These are phyloP conservation scores for Paramyrothecium roridum DNA, from an alignment of 2,329 filamentous ascomycete species.

Conservation along the genomic window DNA sequence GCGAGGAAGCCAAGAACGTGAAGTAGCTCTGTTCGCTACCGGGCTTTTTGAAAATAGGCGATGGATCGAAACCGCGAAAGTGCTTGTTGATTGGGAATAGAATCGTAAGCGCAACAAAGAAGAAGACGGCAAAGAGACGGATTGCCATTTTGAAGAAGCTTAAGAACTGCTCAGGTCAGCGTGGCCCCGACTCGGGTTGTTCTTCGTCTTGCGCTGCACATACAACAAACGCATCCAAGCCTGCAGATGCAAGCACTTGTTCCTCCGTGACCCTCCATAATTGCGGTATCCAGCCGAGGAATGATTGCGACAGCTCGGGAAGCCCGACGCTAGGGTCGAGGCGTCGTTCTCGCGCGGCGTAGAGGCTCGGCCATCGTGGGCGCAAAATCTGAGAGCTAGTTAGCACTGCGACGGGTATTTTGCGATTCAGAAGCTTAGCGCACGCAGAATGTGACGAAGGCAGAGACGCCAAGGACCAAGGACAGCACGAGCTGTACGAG, in stretches of 20 bases:
- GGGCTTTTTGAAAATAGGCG: not conserved
- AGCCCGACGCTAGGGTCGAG: constrained; percentile 57
- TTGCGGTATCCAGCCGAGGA: constrained; percentile 91
- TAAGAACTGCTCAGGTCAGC: constrained; percentile 57
- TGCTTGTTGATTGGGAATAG: constrained; percentile 82
- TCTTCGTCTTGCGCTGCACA: constrained; percentile 21
- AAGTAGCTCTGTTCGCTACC: constrained; percentile 3
- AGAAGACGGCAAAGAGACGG: constrained; percentile 73
- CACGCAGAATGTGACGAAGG: constrained; percentile 76
- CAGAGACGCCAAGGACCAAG: constrained; percentile 62
- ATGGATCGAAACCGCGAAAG: constrained; percentile 34
- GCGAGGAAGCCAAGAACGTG: constrained; percentile 3
- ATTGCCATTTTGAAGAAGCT: constrained; percentile 95
- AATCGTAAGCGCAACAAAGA: constrained; percentile 77
- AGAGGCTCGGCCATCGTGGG: constrained; percentile 87
- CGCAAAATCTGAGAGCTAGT: constrained; percentile 62
- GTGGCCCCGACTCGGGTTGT: not conserved
- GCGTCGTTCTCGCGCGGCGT: constrained; percentile 81
- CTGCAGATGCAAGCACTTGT: constrained; percentile 84
- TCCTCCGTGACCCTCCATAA: constrained; percentile 84
- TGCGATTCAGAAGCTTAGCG: constrained; percentile 21
- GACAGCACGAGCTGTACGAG: constrained; percentile 71
- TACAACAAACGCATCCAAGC: constrained; percentile 91
- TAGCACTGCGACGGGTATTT: not conserved
- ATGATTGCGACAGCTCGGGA: constrained; percentile 75